A percentile compares a stretch with the other conserved stretches of the same genome.
phyloP scores from a whole-genome alignment of 2,329 filamentous ascomycete genomes.

The Pezicula carpinea region DNA sequence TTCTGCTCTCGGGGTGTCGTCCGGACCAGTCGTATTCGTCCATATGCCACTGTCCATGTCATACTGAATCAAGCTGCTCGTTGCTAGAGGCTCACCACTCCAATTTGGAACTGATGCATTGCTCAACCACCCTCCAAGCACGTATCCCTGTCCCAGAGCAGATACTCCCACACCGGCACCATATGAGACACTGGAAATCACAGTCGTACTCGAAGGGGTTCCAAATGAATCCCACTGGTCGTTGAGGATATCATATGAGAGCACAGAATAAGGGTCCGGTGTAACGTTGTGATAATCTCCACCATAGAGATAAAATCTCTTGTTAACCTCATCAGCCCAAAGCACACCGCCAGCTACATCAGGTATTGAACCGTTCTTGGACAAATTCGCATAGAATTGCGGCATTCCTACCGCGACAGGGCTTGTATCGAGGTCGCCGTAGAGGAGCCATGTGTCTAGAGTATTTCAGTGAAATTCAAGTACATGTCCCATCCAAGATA shows the following conservation, averaged over 20 bases:
- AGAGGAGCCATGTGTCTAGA: constrained; percentile 49
- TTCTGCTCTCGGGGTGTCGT: constrained; percentile 50
- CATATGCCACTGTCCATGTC: constrained; percentile 47
- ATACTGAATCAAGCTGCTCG: constrained; percentile 49
- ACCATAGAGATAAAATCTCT: constrained; percentile 58
- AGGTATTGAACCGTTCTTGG: constrained; percentile 55
- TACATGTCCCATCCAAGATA: neutral
- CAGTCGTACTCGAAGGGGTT: constrained; percentile 23
- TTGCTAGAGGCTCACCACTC: constrained; percentile 42
- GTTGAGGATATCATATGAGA: constrained; percentile 52
- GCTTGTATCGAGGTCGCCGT: constrained; percentile 48
- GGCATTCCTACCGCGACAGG: constrained; percentile 38
- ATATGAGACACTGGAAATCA: constrained; percentile 45
- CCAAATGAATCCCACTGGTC: constrained; percentile 50
- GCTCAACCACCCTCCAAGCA: constrained; percentile 59
- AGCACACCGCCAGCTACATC: constrained; percentile 42
- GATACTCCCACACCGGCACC: constrained; percentile 53
- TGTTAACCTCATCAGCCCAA: constrained; percentile 59
- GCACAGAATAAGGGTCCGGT: constrained; percentile 45
- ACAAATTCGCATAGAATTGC: constrained; percentile 49
- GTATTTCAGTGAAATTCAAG: neutral
- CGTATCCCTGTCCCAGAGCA: constrained; percentile 51
- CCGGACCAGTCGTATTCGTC: constrained; percentile 50
- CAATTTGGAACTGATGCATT: constrained; percentile 48
- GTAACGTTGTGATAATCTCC: constrained; percentile 45